phyloP scores from a whole-genome alignment of 2,329 filamentous ascomycete species.

The Dothiorella sarmentorum region DNA sequence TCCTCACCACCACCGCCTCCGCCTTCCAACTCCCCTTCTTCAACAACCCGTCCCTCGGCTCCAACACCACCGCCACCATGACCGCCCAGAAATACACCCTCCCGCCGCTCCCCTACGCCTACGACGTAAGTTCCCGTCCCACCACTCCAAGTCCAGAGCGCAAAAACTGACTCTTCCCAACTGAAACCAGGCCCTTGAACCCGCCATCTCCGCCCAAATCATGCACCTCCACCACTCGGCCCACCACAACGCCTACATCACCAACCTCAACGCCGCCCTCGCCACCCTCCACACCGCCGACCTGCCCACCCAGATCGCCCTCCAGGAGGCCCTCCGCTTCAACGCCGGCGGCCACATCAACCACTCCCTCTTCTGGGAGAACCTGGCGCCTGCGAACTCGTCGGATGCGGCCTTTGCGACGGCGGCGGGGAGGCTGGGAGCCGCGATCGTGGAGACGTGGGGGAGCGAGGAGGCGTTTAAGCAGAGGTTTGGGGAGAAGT shows the following conservation, averaged over 20 bases:
- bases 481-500: constrained; percentile 60
- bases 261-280: constrained; percentile 67
- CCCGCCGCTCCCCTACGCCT: constrained; percentile 64
- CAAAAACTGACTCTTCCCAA: neutral
- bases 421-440: constrained; percentile 55
- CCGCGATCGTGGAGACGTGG: constrained; percentile 63
- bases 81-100: constrained; percentile 53
- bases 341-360: constrained; percentile 92
- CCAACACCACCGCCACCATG: constrained; percentile 35
- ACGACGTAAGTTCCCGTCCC: constrained; percentile 55
- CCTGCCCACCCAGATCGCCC: constrained; percentile 60
- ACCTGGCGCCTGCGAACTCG: constrained; percentile 62
- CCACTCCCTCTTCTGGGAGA: constrained; percentile 90
- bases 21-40: constrained; percentile 17
- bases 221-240: constrained; percentile 79
- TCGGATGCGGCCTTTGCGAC: constrained; percentile 53
- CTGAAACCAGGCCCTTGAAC: constrained; percentile 59
- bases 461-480: constrained; percentile 66
- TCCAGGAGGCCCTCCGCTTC: constrained; percentile 75
- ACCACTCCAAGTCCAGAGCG: too few species aligned
- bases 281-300: constrained; percentile 59
- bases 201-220: constrained; percentile 71
- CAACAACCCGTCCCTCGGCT: constrained; percentile 30
- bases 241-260: constrained; percentile 77
- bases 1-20: constrained; percentile 10